A percentile compares a stretch with the other conserved stretches of the same genome.
phyloP scores from a whole-genome alignment of 2,329 filamentous ascomycete species.

The Calonectria pteridis region DNA sequence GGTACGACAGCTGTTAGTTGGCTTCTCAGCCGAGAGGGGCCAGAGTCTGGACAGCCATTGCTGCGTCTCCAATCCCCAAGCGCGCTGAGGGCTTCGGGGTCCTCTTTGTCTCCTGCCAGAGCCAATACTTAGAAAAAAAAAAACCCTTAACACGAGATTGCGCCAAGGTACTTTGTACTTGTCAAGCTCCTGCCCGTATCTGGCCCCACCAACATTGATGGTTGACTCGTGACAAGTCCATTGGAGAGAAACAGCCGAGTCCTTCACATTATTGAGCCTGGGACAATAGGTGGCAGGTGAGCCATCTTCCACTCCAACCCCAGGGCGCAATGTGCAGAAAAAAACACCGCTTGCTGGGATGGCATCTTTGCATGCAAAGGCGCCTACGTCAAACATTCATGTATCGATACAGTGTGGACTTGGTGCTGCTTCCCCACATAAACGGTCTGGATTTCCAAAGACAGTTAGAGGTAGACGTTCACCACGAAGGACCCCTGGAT shows the following conservation, averaged over 20 bases:
- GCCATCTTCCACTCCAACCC: neutral
- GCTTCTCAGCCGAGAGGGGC: neutral
- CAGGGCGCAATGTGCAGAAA: neutral
- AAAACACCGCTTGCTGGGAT: neutral
- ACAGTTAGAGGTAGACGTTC: slow-evolving; percentile 31
- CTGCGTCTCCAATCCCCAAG: neutral
- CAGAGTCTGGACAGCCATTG: neutral
- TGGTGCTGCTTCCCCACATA: slow-evolving; percentile 34
- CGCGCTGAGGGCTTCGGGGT: neutral
- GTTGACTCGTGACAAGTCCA: slow-evolving; percentile 1
- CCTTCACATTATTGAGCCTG: neutral
- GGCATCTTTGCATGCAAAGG: neutral
- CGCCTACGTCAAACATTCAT: neutral
- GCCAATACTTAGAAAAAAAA: slow-evolving; percentile 7
- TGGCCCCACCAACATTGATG: slow-evolving; percentile 7
- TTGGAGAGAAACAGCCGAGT: neutral
- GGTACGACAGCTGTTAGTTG: neutral
- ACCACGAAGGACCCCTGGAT: slow-evolving; percentile 18
- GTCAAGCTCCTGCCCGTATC: slow-evolving; percentile 10
- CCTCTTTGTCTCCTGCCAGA: neutral
- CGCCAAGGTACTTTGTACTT: neutral
- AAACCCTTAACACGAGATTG: slow-evolving; percentile 23
- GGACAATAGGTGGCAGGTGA: neutral
- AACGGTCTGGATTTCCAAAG: slow-evolving; percentile 33
- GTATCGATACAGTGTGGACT: slow-evolving; percentile 39